These are phyloP conservation scores for Cladophialophora yegresii DNA, from an alignment of 2,329 filamentous ascomycete genomes.

Conservation along the genomic window DNA sequence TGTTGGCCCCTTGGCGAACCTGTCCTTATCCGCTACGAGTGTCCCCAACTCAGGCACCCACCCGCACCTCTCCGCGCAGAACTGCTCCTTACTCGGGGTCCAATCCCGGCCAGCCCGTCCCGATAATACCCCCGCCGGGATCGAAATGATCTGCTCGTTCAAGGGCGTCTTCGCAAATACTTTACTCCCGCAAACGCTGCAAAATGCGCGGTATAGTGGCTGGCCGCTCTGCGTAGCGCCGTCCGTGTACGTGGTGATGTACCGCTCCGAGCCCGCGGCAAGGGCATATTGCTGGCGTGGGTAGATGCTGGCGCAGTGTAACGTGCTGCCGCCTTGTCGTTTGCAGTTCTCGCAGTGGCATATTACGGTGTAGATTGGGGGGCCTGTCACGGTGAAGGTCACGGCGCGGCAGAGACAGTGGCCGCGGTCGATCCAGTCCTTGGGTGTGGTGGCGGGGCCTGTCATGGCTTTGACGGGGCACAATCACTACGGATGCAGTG, in stretches of 20 bases:
- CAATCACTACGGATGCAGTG: background rate
- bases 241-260: slow-evolving; percentile 27
- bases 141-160: slow-evolving; percentile 26
- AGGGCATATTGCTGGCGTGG: slow-evolving; percentile 27
- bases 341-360: slow-evolving; percentile 32
- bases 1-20: slow-evolving; percentile 12
- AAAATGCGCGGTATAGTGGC: slow-evolving; percentile 27
- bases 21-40: slow-evolving; percentile 2
- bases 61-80: slow-evolving; percentile 16
- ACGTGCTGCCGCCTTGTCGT: slow-evolving; percentile 27
- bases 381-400: slow-evolving; percentile 24
- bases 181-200: slow-evolving; percentile 28
- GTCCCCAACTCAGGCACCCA: slow-evolving; percentile 25
- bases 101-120: slow-evolving; percentile 10
- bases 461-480: background rate
- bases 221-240: slow-evolving; percentile 21
- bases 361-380: slow-evolving; percentile 30
- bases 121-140: slow-evolving; percentile 28
- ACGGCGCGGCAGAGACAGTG: slow-evolving; percentile 30
- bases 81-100: slow-evolving; percentile 29
- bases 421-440: slow-evolving; percentile 18
- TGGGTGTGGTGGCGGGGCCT: background rate
- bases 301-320: slow-evolving; percentile 29
- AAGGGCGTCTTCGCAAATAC: slow-evolving; percentile 27
- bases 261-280: slow-evolving; percentile 4